Conservation (phyloP, 345 rosid genomes). For the Eutrema japonicum region DNA sequence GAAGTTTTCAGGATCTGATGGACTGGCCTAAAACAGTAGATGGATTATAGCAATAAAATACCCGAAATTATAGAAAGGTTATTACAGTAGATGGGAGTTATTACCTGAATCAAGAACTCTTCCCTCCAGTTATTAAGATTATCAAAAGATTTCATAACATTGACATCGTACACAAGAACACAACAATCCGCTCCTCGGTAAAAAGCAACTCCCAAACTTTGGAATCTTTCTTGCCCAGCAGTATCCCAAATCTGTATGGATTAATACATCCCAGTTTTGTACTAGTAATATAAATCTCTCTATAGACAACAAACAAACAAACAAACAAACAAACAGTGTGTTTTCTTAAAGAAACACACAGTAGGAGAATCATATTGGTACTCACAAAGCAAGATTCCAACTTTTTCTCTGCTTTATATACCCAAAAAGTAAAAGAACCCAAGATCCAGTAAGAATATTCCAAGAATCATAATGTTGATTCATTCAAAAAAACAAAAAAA, state of each 20-base stretch:
- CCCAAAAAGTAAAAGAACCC: not conserved
- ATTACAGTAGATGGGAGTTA: not conserved
- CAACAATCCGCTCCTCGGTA: slow-evolving; percentile 92
- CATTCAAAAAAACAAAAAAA: not conserved
- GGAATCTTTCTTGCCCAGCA: slow-evolving; percentile 91
- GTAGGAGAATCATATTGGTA: not conserved
- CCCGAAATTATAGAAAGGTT: not conserved
- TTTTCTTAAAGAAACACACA: not conserved
- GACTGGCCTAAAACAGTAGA: slow-evolving; percentile 67
- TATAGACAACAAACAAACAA: not conserved
- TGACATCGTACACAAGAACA: slow-evolving; percentile 87
- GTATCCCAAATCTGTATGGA: slow-evolving; percentile 80
- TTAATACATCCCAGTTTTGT: not conserved
- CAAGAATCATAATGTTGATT: slow-evolving; percentile 18
- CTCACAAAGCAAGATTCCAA: slow-evolving; percentile 1
- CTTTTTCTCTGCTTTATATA: not conserved
- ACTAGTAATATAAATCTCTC: not conserved
- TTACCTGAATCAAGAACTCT: slow-evolving; percentile 87
- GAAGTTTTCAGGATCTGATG: slow-evolving; percentile 85
- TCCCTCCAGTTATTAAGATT: slow-evolving; percentile 91
- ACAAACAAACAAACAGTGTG: not conserved
- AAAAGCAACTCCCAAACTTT: slow-evolving; percentile 87
- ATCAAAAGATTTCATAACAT: slow-evolving; percentile 85
- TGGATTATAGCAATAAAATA: not conserved
- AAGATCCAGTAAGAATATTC: slow-evolving; percentile 34